Base-by-base conservation (phyloP, 768 basidiomycete species). In the Crepidotus variabilis region DNA sequence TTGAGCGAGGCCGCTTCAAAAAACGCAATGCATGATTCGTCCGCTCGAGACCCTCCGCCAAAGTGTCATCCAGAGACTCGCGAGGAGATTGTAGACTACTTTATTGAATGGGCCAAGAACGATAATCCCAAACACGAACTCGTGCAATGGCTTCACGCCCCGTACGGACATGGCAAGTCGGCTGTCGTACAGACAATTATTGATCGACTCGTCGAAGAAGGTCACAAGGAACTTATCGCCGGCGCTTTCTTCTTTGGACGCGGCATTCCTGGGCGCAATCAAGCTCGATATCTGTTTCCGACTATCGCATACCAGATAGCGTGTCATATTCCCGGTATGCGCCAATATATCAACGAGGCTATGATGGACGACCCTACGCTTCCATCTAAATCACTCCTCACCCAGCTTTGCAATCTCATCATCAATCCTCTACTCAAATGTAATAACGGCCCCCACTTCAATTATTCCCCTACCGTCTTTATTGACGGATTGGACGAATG, bases 401-500 rank as follows among this genome's bases (percentile, higher is more conserved):
- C 4, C 23, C 52, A 54, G n/a, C 28, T 46, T 32, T 9, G 4
- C 6, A 1, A n/a, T 6, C 28, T 54, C 11, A 23, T 54, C 21
- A 10, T 47, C 10, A 39, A 45, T 10, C 52, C 52, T 47, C 28
- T 54, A n/a, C 4, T 10, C 47, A 49, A 21, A 2, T 4, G 39
- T 20, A 5, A 43, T 11, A 3, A n/a, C 16, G 4, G n/a, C 4
- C 10, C 47, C 14, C 14, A 20, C 8, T 13, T 34, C 48, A 6
- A 14, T 35, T 11, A 14, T 22, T 14, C 10, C 20, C 55, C 58
- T 2, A 32, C 23, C 10, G 33, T 63, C 16, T 21, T 63, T 18
- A 48, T 63, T 9, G 63, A 62, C 51, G 63, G 63, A 16, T 22
- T 62, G 21, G 63, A 65, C 45, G 63, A 65, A 47, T 62, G 57